These are phyloP conservation scores for Croton laevigatus DNA, from an alignment of 441 rosid genomes.

Conservation along the genomic window DNA sequence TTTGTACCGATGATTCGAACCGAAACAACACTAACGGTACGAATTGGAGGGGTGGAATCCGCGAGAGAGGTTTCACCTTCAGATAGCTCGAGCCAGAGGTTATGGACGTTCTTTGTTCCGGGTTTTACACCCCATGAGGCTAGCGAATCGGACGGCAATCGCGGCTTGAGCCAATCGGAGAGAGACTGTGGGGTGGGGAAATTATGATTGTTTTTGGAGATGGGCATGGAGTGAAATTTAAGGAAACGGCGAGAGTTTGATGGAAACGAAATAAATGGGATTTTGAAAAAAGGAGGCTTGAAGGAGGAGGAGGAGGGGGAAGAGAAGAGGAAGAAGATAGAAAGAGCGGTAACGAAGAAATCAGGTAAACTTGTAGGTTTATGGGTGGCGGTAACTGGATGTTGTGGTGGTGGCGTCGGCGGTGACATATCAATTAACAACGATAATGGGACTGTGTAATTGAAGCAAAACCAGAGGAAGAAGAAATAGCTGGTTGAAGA, in stretches of 20 bases:
- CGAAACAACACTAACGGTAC: slow-evolving; percentile 62
- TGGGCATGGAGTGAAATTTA: slow-evolving; percentile 49
- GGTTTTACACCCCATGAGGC: slow-evolving; percentile 87
- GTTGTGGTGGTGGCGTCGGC: slow-evolving; percentile 16
- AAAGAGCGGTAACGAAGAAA: slow-evolving; percentile 51
- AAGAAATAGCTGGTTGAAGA: background rate
- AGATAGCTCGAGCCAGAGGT: slow-evolving; percentile 90
- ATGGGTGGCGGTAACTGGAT: slow-evolving; percentile 12
- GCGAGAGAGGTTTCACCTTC: slow-evolving; percentile 72
- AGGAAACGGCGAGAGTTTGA: slow-evolving; percentile 29
- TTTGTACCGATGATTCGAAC: slow-evolving; percentile 46
- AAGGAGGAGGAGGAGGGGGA: slow-evolving; percentile 26
- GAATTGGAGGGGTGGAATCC: slow-evolving; percentile 73
- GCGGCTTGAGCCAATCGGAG: slow-evolving; percentile 80
- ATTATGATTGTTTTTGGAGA: slow-evolving; percentile 28
- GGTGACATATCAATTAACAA: slow-evolving; percentile 25
- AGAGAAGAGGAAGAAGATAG: slow-evolving; percentile 57
- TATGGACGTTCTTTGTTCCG: slow-evolving; percentile 90
- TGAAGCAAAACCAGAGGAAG: background rate
- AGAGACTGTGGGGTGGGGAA: slow-evolving; percentile 74
- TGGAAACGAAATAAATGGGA: slow-evolving; percentile 28
- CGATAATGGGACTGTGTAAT: background rate
- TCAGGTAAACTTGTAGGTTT: slow-evolving; percentile 40
- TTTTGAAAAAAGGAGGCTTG: slow-evolving; percentile 22
- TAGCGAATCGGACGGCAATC: slow-evolving; percentile 76